Evolutionary conservation across 495 filamentous ascomycete genomes (phyloP), one percentile per base, ranked within the genome.

Genomic region (Glonium stellatum): DNA sequence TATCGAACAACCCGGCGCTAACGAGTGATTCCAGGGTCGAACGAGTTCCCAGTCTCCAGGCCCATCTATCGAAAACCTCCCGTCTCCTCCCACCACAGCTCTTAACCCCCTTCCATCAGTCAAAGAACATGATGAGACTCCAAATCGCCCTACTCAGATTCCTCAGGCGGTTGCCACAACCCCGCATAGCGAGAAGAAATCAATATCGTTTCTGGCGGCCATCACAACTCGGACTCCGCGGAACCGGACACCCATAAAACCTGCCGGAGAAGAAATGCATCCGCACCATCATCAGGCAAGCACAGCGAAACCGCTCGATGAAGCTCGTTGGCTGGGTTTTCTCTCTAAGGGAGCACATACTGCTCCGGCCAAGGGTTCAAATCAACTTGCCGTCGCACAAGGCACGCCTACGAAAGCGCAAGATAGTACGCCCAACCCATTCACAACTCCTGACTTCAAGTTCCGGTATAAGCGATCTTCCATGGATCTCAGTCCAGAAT

Each of bases 401-500:
- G 61, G 53, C 4, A 75, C 72, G 4, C 72, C 73, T 1, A 69
- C 68, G 4, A 67, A 68, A 47, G 48, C 21, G 31, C 25, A 31
- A 15, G 8, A 25, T 15, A 23, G 6, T 6, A 48, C 62, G 10
- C 34, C 62, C 4, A 49, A 49, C 19, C 55, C 58, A 11, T 54
- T 42, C 12, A 56, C 57, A 15, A 56, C 57, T 12, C 82, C 88
- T 0, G 79, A 76, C 0, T 95, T 91, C 70, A 86, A 89, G 41
- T 95, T 95, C 75, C 84, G 79, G 59, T 86, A 87, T 60, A 71
- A 77, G 27, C 78, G 76, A 31, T 78, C 81, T 21, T 76, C 76
- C 10, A 74, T 82, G 23, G 61, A 44, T 5, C 82, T 96, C 12
- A 87, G 87, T 55, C 78, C 83, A 11, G 84, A 87, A 47, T 87